Evolutionary conservation across 192 early-diverging fungal species (phyloP).

Genomic region (Podochytrium sp.): DNA sequence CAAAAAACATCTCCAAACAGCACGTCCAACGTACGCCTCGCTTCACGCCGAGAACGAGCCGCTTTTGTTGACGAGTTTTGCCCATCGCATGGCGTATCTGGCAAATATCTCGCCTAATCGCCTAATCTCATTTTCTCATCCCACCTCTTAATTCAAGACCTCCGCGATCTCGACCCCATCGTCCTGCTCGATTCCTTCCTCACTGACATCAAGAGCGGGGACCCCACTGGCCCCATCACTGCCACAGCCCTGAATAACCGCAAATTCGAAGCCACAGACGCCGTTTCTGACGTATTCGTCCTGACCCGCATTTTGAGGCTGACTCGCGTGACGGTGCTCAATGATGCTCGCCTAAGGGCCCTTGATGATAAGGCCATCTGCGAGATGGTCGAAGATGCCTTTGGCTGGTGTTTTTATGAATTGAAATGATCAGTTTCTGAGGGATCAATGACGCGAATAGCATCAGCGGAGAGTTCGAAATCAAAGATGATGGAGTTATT

Average conservation of each 20-base stretch:
- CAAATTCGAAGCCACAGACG: constrained; percentile 94
- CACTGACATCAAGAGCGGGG: constrained; percentile 87
- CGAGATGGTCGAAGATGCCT: constrained; percentile 95
- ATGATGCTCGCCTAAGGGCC: constrained; percentile 64
- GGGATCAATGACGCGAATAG: neutral
- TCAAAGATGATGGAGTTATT: neutral
- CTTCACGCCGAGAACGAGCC: too few species aligned
- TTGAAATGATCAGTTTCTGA: constrained; percentile 15
- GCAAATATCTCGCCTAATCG: too few species aligned
- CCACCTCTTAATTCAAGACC: constrained; percentile 23
- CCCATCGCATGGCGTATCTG: neutral
- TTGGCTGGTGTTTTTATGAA: constrained; percentile 95
- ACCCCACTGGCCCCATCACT: constrained; percentile 94
- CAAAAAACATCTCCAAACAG: too few species aligned
- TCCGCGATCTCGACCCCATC: constrained; percentile 56
- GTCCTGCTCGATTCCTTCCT: constrained; percentile 85
- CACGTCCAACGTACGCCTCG: too few species aligned
- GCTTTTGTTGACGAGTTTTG: too few species aligned
- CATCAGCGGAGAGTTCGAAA: neutral
- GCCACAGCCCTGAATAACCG: constrained; percentile 90
- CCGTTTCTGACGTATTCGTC: constrained; percentile 93
- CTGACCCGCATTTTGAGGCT: constrained; percentile 87
- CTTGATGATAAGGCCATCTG: constrained; percentile 93
- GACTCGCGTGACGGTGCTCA: constrained; percentile 70
- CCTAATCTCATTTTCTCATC: too few species aligned